Conservation (phyloP, 306 rosid genomes). For the Trifolium repens region DNA sequence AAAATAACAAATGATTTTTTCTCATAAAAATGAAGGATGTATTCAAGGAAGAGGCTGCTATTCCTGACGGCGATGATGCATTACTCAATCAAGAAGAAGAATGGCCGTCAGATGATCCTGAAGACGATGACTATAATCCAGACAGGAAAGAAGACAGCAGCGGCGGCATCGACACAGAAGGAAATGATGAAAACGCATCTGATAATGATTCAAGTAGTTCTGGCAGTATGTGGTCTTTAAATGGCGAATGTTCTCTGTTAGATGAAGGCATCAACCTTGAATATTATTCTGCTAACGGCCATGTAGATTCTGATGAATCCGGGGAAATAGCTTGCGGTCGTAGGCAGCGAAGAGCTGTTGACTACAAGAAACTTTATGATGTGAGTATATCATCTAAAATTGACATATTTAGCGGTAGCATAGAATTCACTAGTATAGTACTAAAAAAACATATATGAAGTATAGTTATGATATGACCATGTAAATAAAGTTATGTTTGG, state of each 20-base stretch:
- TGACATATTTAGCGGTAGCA: background rate
- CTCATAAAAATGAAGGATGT: slow-evolving; percentile 61
- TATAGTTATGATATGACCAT: background rate
- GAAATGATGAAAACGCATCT: slow-evolving; percentile 47
- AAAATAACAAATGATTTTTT: slow-evolving; percentile 9
- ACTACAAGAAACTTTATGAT: slow-evolving; percentile 75
- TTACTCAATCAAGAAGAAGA: slow-evolving; percentile 66
- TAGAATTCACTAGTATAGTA: background rate
- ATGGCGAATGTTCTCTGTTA: slow-evolving; percentile 46
- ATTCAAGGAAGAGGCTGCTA: slow-evolving; percentile 88
- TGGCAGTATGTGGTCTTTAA: slow-evolving; percentile 53
- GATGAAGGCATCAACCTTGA: slow-evolving; percentile 44
- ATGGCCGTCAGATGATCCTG: slow-evolving; percentile 93
- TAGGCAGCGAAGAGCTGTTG: slow-evolving; percentile 81
- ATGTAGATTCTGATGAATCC: slow-evolving; percentile 65
- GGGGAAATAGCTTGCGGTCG: slow-evolving; percentile 60
- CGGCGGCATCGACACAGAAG: slow-evolving; percentile 50
- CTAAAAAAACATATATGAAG: slow-evolving; percentile 14
- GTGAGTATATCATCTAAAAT: slow-evolving; percentile 53
- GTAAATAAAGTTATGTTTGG: slow-evolving; percentile 6
- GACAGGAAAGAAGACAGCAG: slow-evolving; percentile 60
- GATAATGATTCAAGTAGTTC: slow-evolving; percentile 58
- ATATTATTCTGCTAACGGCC: slow-evolving; percentile 44
- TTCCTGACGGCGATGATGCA: slow-evolving; percentile 58
- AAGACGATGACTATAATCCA: slow-evolving; percentile 81